Evolutionary conservation across 306 rosid species (phyloP), one percentile per base, ranked within the genome.

Genomic region (Dryas alaskensis): DNA sequence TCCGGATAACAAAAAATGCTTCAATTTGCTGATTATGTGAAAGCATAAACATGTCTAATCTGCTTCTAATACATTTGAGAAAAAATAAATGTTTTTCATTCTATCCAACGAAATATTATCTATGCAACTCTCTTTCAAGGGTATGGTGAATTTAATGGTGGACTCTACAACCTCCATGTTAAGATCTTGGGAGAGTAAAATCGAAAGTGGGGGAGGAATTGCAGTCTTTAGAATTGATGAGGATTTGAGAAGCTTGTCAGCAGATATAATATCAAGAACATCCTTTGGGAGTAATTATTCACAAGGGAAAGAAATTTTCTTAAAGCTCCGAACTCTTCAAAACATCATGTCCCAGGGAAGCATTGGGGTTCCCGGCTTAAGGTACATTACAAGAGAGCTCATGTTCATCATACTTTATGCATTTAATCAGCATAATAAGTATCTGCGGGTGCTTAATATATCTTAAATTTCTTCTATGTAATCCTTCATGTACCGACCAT

Each of bases 241-340:
- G 4, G 76, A 83, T 76, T 45, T 86, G 37, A 65, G 82, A 84
- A 76, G 84, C 75, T 78, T 88, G 70, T 90, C 87, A 0, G 87
- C 88, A 0, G 85, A 86, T 57, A 83, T 88, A 60, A 83, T 90
- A 39, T 81, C 88, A 0, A 84, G 66, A 67, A 84, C 91, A 39
- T 90, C 86, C 76, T 90, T 90, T 49, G 89, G 89, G 16, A 88
- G 89, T 78, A 81, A 77, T 70, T 90, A 80, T 81, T 46, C 49
- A 3, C 78, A 87, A 70, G 96, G 92, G 10, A 81, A 78, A 67
- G 81, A 86, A 72, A 87, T 87, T 69, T 90, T 87, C 80, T 50
- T 79, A 64, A 84, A 71, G 76, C 85, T 90, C 25, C 81, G 87
- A 76, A 54, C 81, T 60, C 80, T 90, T 63, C 87, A 87, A 68